These are phyloP conservation scores for Coemansia sp. DNA, from an alignment of 192 early-diverging fungal genomes.

Conservation along the genomic window DNA sequence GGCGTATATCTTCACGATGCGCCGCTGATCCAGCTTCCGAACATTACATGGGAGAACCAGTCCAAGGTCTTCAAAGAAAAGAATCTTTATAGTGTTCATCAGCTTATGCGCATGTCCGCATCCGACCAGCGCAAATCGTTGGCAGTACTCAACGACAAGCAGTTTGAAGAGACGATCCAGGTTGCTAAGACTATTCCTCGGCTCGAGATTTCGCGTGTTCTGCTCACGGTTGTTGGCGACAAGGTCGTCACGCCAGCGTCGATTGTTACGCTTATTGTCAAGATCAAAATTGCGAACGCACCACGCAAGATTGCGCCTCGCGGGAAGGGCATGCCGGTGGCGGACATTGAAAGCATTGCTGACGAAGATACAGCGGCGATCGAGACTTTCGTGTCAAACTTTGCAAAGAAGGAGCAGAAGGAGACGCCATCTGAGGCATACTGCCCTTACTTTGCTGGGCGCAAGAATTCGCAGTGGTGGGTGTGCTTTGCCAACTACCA, in stretches of 20 bases:
- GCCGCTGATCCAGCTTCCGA: slow-evolving; percentile 84
- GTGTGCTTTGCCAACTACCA: slow-evolving; percentile 84
- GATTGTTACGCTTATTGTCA: slow-evolving; percentile 70
- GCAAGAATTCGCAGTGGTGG: slow-evolving; percentile 89
- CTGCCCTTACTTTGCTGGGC: slow-evolving; percentile 55
- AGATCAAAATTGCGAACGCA: slow-evolving; percentile 40
- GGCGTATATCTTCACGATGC: slow-evolving; percentile 77
- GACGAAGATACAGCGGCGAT: slow-evolving; percentile 44
- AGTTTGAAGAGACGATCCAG: slow-evolving; percentile 68
- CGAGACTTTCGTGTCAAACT: slow-evolving; percentile 38
- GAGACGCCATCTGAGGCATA: slow-evolving; percentile 46
- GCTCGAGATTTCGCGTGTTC: slow-evolving; percentile 70
- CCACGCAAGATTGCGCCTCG: slow-evolving; percentile 23
- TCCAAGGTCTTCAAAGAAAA: slow-evolving; percentile 58
- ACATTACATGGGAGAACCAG: slow-evolving; percentile 68
- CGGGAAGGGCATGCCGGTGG: slow-evolving; percentile 20
- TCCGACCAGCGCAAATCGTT: slow-evolving; percentile 63
- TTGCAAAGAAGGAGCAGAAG: slow-evolving; percentile 28
- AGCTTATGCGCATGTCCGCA: slow-evolving; percentile 67
- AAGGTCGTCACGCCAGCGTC: slow-evolving; percentile 74
- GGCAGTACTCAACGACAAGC: slow-evolving; percentile 55
- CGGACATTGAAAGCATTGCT: slow-evolving; percentile 50
- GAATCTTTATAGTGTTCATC: slow-evolving; percentile 56
- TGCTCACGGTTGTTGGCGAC: slow-evolving; percentile 83
- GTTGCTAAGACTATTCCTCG: slow-evolving; percentile 80